Evolutionary conservation across 768 basidiomycete species (phyloP), one percentile per base, ranked within the genome.

Genomic region (Amanita brunnescens): DNA sequence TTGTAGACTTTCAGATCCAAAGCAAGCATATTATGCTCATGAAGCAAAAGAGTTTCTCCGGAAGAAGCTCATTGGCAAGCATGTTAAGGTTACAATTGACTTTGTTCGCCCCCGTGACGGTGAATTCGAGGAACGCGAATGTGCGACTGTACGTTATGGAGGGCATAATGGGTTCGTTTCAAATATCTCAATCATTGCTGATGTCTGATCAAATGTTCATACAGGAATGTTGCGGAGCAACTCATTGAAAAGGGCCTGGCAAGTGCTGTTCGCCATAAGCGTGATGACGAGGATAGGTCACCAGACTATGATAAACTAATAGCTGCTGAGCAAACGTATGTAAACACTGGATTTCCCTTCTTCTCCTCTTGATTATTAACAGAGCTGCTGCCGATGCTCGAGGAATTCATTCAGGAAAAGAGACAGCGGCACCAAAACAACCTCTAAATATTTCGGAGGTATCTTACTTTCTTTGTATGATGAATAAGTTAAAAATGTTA

Each of bases 271-370:
- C 83, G 95, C 41, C 95, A 99, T 68, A 87, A 84, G 61, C 82
- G 91, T 18, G 94, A 95, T 58, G 95, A 98, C 61, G 95, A 98
- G 66, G 89, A 94, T 59, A 80, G 94, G 42, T 94, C 94, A n/a
- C 77, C 86, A 5, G 95, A 97, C 62, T 91, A 92, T 57, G 96
- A 99, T 70, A 93, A 91, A 69, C 72, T 98, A 39, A 92, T 97
- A 78, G 82, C 85, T 24, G 96, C 93, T 6, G 95, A 99, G 65
- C 91, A 94, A 70, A 70, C 70, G 92, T 94, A 59, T 67, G 88
- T 74, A 3, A 5, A 12, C 29, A 16, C 32, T 16, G 30, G 1
- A 29, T 29, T 29, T 6, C 14, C 16, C 14, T 9, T 43, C 47
- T 24, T 14, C 12, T 21, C 16, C 39, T 6, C 20, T 6, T 33